Percentiles rank a stretch among this genome's conserved stretches.
Evolutionary conservation across 345 rosid species (phyloP).

Genomic region (Eucalyptus regnans): DNA sequence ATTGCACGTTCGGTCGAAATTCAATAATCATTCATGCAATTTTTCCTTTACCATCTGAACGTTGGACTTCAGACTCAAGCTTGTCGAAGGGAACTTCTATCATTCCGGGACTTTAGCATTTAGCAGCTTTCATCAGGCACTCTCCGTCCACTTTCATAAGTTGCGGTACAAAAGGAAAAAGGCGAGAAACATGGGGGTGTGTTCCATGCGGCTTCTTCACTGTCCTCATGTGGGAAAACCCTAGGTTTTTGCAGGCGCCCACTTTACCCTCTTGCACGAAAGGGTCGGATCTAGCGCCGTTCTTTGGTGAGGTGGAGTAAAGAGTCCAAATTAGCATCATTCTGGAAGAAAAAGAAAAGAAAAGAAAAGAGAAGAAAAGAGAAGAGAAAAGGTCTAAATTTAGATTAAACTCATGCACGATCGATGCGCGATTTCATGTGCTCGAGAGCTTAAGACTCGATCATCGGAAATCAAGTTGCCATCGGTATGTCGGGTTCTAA

Average conservation of each 20-base stretch:
- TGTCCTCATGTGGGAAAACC: not conserved
- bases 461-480: not conserved
- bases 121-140: not conserved
- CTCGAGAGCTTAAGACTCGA: not conserved
- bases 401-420: too few relatives aligned
- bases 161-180: not conserved
- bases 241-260: not conserved
- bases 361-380: fast-evolving
- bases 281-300: not conserved
- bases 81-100: not conserved
- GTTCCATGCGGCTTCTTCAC: not conserved
- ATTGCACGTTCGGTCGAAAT: fast-evolving
- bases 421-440: not conserved
- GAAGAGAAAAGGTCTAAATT: not conserved
- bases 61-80: not conserved
- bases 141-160: not conserved
- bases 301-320: not conserved
- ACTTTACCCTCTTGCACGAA: not conserved
- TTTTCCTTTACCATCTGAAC: not conserved
- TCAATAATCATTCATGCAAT: not conserved
- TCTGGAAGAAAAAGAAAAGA: not conserved
- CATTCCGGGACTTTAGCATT: not conserved
- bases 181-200: not conserved
- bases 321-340: not conserved
- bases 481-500: too few relatives aligned